Conservation (phyloP, 2,329 filamentous ascomycete genomes). For the Fusarium praegraminearum region DNA sequence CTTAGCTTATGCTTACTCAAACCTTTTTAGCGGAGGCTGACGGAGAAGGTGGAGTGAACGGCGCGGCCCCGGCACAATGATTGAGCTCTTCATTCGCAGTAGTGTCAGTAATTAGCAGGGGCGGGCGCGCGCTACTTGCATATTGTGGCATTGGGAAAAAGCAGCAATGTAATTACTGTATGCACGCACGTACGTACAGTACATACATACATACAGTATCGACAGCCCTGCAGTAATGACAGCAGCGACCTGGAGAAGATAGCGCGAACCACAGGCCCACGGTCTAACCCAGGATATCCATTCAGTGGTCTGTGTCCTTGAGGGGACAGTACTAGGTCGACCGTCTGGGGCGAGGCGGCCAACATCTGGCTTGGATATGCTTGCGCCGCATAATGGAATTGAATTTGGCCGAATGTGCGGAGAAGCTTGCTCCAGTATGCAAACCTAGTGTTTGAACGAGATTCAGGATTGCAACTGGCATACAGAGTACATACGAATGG, state of each 20-base stretch:
- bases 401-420: constrained; percentile 45
- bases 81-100: constrained; percentile 34
- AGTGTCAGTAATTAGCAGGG: constrained; percentile 17
- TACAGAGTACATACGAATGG: background rate
- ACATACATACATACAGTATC: constrained; percentile 17
- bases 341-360: constrained; percentile 25
- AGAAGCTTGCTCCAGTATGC: constrained; percentile 41
- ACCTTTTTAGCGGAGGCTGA: constrained; percentile 43
- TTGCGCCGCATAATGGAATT: constrained; percentile 39
- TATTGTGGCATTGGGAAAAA: constrained; percentile 20
- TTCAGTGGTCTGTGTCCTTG: constrained; percentile 26
- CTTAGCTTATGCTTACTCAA: constrained; percentile 49
- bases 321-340: constrained; percentile 9
- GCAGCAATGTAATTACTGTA: constrained; percentile 18
- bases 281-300: constrained; percentile 22
- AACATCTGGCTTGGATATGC: constrained; percentile 34
- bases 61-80: constrained; percentile 40
- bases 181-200: constrained; percentile 3
- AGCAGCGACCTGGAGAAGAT: constrained; percentile 35
- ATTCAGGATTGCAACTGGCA: constrained; percentile 35
- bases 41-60: constrained; percentile 44
- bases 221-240: constrained; percentile 36
- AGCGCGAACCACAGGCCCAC: constrained; percentile 43
- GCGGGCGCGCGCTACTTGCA: constrained; percentile 28
- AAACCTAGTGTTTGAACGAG: constrained; percentile 39